Evolutionary conservation across 306 rosid genomes (phyloP).

Genomic region (Begonia loranthoides): DNA sequence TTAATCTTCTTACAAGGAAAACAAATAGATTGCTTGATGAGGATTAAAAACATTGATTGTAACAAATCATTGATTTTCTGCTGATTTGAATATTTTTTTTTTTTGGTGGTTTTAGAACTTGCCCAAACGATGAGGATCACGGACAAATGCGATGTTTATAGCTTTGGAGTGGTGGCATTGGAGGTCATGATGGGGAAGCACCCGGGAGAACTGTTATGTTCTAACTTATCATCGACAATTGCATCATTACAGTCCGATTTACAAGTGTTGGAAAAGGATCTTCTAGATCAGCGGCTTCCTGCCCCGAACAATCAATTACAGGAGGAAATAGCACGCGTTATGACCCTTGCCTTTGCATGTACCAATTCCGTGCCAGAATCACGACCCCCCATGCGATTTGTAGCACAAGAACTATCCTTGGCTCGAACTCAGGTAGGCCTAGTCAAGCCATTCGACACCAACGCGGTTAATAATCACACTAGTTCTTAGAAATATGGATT

Average conservation of each 20-base stretch:
- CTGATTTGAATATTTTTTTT: too few relatives aligned
- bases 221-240: neutral
- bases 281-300: conserved; percentile 42
- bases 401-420: conserved; percentile 43
- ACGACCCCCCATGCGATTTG: conserved; percentile 52
- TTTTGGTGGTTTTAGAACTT: neutral
- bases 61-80: too few relatives aligned
- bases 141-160: conserved; percentile 1
- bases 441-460: conserved; percentile 21
- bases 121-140: neutral
- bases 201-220: neutral
- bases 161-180: neutral
- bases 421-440: conserved; percentile 17
- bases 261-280: conserved; percentile 31
- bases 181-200: neutral
- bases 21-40: too few relatives aligned
- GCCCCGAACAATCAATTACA: conserved; percentile 32
- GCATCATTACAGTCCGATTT: conserved; percentile 4
- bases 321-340: conserved; percentile 25
- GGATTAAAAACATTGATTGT: too few relatives aligned
- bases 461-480: conserved; percentile 20
- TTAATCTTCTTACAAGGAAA: too few relatives aligned
- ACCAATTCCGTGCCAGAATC: conserved; percentile 28
- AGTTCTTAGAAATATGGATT: conserved; percentile 20
- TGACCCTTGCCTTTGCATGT: conserved; percentile 40